Evolutionary conservation across 208 protist species (phyloP).

Genomic region (Leishmania aethiopica): DNA sequence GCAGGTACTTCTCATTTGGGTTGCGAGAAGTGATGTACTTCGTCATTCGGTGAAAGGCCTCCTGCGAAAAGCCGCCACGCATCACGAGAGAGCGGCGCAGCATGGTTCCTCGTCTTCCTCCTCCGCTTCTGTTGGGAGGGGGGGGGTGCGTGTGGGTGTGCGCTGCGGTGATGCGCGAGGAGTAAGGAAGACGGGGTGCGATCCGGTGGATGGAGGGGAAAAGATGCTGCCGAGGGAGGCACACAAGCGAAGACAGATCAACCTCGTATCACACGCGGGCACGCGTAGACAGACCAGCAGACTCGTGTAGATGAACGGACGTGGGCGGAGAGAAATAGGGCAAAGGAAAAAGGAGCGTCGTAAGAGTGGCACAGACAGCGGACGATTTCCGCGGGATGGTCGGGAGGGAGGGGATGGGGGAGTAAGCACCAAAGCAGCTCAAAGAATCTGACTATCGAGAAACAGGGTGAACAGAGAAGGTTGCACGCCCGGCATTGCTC

Average conservation of each 20-base stretch:
- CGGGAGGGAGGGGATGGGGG: background rate
- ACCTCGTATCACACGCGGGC: background rate
- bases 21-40: conserved; percentile 89
- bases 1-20: conserved; percentile 85
- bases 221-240: background rate
- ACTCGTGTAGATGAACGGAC: background rate
- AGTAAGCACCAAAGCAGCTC: background rate
- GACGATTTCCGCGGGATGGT: no score
- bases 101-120: conserved; percentile 17
- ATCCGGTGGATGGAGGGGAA: background rate
- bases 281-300: background rate
- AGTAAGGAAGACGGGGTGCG: background rate
- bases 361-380: background rate
- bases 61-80: conserved; percentile 68
- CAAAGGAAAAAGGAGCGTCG: background rate
- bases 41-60: conserved; percentile 84
- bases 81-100: conserved; percentile 26
- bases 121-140: background rate
- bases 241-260: no score
- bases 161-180: background rate
- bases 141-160: background rate
- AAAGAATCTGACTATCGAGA: background rate
- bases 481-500: background rate
- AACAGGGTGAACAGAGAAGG: background rate
- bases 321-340: background rate